Base-by-base conservation (phyloP, 352 stramenopile genomes). In the Phytophthora pistaciae region DNA sequence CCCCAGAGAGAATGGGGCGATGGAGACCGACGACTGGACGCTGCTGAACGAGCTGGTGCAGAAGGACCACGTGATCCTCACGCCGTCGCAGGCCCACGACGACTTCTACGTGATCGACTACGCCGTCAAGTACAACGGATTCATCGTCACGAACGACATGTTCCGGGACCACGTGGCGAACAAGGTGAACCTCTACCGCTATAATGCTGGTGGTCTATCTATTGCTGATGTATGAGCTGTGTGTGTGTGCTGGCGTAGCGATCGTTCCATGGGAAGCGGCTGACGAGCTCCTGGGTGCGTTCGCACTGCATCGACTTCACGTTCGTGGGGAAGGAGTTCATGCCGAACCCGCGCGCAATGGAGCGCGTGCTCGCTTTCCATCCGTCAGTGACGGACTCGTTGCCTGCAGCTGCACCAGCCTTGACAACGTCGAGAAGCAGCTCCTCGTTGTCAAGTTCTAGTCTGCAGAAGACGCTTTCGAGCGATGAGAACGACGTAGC, bases 81-180 rank as follows among this genome's bases (percentile, higher is more conserved):
- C 87, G n/a, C 89, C 87, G 33, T 92, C 89, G 9, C 89, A 94
- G 74, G 85, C 87, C 9, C 87, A 98, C 65, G 92, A 98, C 55
- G 92, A 98, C 71, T 97, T 86, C 40, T 98, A 97, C 65, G 91
- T 96, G 60, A 97, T 98, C 70, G 89, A 95, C 70, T 98, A 98
- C 66, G 90, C 91, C 3, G 86, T 93, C 70, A 94, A 93, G 61
- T 80, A 97, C 75, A 68, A 92, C 64, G 90, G 90, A 20, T 95
- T 95, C 61, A 89, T 98, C 55, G 91, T 98, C 55, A 97, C 88
- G 3, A 98, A 97, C 77, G 92, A 98, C 74, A 94, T 97, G 84
- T 98, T 96, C 64, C 87, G 92, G n/a, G 91, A 98, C 70, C 90
- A 96, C 50, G 76, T 97, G 7, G 68, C 85, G 31, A 84, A 94